Conservation (phyloP, 2,329 filamentous ascomycete species). For the Myriosclerotinia scirpicola region DNA sequence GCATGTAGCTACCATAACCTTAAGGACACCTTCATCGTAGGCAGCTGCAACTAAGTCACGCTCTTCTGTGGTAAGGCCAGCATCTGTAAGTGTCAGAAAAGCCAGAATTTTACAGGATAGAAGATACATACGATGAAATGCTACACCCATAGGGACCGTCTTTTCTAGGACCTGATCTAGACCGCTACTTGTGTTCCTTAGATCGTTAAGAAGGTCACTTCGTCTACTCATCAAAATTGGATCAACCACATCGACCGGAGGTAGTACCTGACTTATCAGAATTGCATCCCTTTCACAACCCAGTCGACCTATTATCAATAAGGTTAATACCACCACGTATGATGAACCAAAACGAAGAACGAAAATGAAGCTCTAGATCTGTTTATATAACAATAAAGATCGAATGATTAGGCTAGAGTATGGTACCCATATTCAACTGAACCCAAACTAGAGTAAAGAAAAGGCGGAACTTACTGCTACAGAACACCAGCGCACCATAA, state of each 20-base stretch:
- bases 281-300: constrained; percentile 68
- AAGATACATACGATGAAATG: constrained; percentile 65
- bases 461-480: constrained; percentile 52
- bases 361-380: background rate
- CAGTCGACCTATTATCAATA: constrained; percentile 44
- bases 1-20: constrained; percentile 74
- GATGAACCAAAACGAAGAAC: background rate
- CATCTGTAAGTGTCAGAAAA: constrained; percentile 43
- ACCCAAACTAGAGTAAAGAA: background rate
- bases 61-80: constrained; percentile 72
- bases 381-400: background rate
- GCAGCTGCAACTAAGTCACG: constrained; percentile 69
- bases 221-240: constrained; percentile 55
- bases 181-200: constrained; percentile 65
- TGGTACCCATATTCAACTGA: background rate
- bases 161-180: constrained; percentile 65
- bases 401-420: background rate
- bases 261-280: constrained; percentile 66
- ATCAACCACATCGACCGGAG: constrained; percentile 46
- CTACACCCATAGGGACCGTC: constrained; percentile 66
- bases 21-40: constrained; percentile 66
- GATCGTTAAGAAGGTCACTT: constrained; percentile 62
- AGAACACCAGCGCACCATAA: constrained; percentile 72
- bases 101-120: background rate
- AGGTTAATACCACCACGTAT: background rate